A percentile compares a stretch with the other conserved stretches of the same genome.
These are phyloP conservation scores for Aureobasidium melanogenum DNA, from an alignment of 2,329 filamentous ascomycete species.

Conservation along the genomic window DNA sequence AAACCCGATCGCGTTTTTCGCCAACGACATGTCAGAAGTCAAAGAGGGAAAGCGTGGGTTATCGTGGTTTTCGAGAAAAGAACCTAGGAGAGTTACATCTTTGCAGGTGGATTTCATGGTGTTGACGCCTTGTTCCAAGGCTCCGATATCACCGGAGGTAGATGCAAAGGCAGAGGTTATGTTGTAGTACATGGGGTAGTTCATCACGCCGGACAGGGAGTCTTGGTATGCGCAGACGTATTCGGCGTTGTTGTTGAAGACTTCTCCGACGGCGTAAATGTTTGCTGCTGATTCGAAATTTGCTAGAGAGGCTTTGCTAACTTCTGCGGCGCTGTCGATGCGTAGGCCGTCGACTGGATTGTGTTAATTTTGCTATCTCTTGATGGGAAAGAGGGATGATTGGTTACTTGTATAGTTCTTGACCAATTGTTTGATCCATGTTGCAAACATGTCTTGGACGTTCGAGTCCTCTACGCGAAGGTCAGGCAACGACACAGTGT, in stretches of 20 bases:
- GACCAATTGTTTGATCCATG: conserved; percentile 51
- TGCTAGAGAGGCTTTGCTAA: conserved; percentile 31
- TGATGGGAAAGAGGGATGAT: neutral
- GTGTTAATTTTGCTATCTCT: neutral
- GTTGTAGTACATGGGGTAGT: conserved; percentile 36
- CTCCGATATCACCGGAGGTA: conserved; percentile 28
- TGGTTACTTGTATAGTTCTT: conserved; percentile 43
- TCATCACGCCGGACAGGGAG: conserved; percentile 33
- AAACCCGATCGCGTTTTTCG: conserved; percentile 31
- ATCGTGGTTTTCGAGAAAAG: conserved; percentile 36
- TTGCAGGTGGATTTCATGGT: conserved; percentile 27
- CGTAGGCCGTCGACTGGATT: conserved; percentile 40
- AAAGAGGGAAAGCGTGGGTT: conserved; percentile 29
- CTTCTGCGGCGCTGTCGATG: conserved; percentile 39
- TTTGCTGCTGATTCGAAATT: conserved; percentile 25
- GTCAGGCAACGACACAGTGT: conserved; percentile 49
- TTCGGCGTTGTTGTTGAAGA: conserved; percentile 29
- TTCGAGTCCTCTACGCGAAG: conserved; percentile 44
- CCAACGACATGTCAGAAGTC: conserved; percentile 28
- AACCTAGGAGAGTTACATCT: conserved; percentile 30
- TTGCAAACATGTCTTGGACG: conserved; percentile 44
- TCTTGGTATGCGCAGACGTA: conserved; percentile 33
- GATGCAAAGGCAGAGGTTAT: conserved; percentile 29
- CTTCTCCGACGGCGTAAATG: conserved; percentile 36
- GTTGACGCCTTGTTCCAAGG: conserved; percentile 28